Evolutionary conservation across 2,329 filamentous ascomycete genomes (phyloP), one percentile per base, ranked within the genome.

Genomic region (Beauveria pseudobassiana): DNA sequence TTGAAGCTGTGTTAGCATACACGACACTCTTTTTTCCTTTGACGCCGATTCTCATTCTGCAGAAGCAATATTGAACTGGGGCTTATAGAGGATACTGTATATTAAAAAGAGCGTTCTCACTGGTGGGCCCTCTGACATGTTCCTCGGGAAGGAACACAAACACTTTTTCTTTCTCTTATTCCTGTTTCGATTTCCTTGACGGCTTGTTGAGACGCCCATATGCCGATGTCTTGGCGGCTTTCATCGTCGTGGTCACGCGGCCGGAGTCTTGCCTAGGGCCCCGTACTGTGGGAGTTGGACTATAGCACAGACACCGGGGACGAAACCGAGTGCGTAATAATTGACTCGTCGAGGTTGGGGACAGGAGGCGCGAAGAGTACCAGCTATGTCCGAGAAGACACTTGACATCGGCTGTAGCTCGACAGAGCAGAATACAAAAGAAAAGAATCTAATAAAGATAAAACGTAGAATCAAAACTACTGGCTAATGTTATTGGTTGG

Each of bases 41-140:
- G 14, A 18, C 24, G 42, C 42, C 24, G 48, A 45, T 60, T 51
- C 28, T 6, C 22, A 38, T 43, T 28, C 48, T n/a, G 26, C 24
- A 40, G 46, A n/a, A 28, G n/a, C 49, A 57, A 43, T 9, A 53
- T 60, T 51, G 24, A 52, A 43, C 26, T 51, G 38, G 48, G 45
- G 57, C 43, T 22, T 34, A 52, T 59, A 54, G 58, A 60, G 40
- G 58, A 60, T 54, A 60, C 42, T 60, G 58, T 60, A 60, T 40
- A 53, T 60, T 60, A 54, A 34, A 34, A 45, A 16, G 42, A 46
- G 58, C 26, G 26, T 48, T 46, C 58, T 43, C 58, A 60, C 58
- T 46, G 58, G 58, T 60, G 58, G 49, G 58, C 22, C 42, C 46
- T 52, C 57, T 42, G 6, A 46, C 49, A 54, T 12, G 38, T 60